phyloP scores from a whole-genome alignment of 352 stramenopile species.

The Globisporangium okanoganense region DNA sequence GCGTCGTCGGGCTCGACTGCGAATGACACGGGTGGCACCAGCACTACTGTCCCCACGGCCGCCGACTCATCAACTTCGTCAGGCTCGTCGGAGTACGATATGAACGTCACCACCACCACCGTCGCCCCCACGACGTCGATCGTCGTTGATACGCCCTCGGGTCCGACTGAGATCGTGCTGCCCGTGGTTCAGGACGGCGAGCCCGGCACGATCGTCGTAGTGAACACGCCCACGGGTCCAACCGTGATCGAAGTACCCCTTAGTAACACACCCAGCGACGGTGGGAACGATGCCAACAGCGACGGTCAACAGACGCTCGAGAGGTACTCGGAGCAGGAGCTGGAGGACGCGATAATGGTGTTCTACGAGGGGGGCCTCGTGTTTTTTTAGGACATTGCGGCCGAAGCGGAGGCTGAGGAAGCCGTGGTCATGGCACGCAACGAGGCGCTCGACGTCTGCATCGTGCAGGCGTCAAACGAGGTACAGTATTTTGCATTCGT shows the following conservation, averaged over 20 bases:
- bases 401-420: conserved; percentile 22
- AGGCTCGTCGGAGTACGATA: neutral
- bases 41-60: neutral
- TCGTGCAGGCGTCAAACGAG: conserved; percentile 41
- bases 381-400: conserved; percentile 18
- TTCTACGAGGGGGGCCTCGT: conserved; percentile 28
- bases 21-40: too few species aligned
- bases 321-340: conserved; percentile 9
- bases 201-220: conserved; percentile 8
- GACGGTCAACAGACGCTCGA: neutral
- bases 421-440: conserved; percentile 18
- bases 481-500: conserved; percentile 13
- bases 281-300: neutral
- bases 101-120: neutral
- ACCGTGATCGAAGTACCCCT: conserved; percentile 8
- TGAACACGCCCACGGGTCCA: conserved; percentile 8
- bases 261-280: neutral
- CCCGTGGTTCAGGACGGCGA: neutral
- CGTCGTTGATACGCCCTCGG: conserved; percentile 7
- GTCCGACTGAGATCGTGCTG: neutral
- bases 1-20: too few species aligned
- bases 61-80: neutral
- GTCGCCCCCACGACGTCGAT: neutral
- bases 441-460: conserved; percentile 36
- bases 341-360: conserved; percentile 27